phyloP scores from a whole-genome alignment of 2,329 filamentous ascomycete genomes.

The Ophiosphaerella herpotricha region DNA sequence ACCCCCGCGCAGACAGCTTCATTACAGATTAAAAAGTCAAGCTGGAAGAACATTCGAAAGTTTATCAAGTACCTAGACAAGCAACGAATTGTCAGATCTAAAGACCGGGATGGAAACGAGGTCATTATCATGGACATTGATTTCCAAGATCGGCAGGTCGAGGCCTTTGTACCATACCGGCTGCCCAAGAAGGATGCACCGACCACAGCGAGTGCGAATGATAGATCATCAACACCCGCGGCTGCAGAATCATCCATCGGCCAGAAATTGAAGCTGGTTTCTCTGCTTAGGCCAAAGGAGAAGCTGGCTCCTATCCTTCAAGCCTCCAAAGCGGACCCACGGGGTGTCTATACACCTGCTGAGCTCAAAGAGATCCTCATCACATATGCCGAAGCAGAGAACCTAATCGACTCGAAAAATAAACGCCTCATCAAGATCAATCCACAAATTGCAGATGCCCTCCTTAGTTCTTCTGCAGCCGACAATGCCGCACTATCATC shows the following conservation, averaged over 20 bases:
- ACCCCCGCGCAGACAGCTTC: constrained; percentile 60
- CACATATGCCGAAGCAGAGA: constrained; percentile 63
- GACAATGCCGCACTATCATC: constrained; percentile 63
- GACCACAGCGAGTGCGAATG: constrained; percentile 36
- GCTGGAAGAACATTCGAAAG: constrained; percentile 72
- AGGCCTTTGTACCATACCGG: constrained; percentile 65
- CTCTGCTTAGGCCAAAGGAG: constrained; percentile 61
- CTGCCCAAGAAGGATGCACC: constrained; percentile 61
- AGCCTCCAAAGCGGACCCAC: constrained; percentile 54
- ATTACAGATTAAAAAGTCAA: constrained; percentile 71
- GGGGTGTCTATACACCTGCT: constrained; percentile 62
- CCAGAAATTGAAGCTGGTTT: constrained; percentile 57
- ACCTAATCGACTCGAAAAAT: constrained; percentile 61
- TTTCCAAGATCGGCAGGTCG: constrained; percentile 61
- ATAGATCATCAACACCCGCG: constrained; percentile 48
- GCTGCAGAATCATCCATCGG: constrained; percentile 50
- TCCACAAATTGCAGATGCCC: constrained; percentile 65
- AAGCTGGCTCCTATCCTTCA: constrained; percentile 63
- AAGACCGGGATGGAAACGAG: constrained; percentile 68
- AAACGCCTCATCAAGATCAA: constrained; percentile 66
- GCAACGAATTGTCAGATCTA: constrained; percentile 64
- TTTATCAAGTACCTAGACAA: constrained; percentile 72
- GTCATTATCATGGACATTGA: constrained; percentile 68
- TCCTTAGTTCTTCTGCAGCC: constrained; percentile 59
- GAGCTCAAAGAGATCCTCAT: constrained; percentile 63